phyloP scores from a whole-genome alignment of 768 basidiomycete genomes.

The Leccinum obscurum region DNA sequence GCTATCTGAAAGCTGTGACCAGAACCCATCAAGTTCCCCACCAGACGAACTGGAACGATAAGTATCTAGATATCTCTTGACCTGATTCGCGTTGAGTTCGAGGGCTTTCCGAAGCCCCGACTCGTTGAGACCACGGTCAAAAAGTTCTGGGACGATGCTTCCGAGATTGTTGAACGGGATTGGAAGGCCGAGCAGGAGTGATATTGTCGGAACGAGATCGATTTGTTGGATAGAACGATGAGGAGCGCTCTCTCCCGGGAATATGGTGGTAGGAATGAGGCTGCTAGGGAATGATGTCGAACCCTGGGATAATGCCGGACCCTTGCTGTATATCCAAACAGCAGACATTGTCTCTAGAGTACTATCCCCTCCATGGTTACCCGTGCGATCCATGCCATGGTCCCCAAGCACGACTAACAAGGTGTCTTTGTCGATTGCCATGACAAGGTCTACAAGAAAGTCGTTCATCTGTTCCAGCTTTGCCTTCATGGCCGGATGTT shows the following conservation, averaged over 20 bases:
- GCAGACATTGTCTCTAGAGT: slow-evolving; percentile 80
- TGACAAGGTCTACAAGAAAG: slow-evolving; percentile 72
- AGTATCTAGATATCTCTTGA: slow-evolving; percentile 70
- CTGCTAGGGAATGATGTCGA: slow-evolving; percentile 42
- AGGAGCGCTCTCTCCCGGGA: slow-evolving; percentile 54
- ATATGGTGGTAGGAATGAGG: slow-evolving; percentile 54
- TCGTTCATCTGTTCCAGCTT: slow-evolving; percentile 90
- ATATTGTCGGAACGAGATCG: slow-evolving; percentile 85
- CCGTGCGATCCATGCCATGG: slow-evolving; percentile 94
- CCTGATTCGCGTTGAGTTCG: slow-evolving; percentile 69
- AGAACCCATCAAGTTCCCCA: slow-evolving; percentile 68
- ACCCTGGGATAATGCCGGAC: slow-evolving; percentile 44
- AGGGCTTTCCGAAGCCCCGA: slow-evolving; percentile 57
- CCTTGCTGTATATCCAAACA: slow-evolving; percentile 92
- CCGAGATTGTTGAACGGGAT: slow-evolving; percentile 98
- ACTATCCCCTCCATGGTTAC: slow-evolving; percentile 95
- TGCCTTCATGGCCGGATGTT: slow-evolving; percentile 78
- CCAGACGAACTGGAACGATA: slow-evolving; percentile 75
- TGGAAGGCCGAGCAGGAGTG: slow-evolving; percentile 87
- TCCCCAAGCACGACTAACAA: slow-evolving; percentile 91
- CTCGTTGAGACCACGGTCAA: slow-evolving; percentile 48
- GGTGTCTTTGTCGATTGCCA: slow-evolving; percentile 79
- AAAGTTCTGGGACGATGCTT: slow-evolving; percentile 86
- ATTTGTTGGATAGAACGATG: slow-evolving; percentile 86
- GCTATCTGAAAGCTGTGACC: slow-evolving; percentile 48